These are phyloP conservation scores for Cordyceps pruinosa DNA, from an alignment of 2,329 filamentous ascomycete species.

Conservation along the genomic window DNA sequence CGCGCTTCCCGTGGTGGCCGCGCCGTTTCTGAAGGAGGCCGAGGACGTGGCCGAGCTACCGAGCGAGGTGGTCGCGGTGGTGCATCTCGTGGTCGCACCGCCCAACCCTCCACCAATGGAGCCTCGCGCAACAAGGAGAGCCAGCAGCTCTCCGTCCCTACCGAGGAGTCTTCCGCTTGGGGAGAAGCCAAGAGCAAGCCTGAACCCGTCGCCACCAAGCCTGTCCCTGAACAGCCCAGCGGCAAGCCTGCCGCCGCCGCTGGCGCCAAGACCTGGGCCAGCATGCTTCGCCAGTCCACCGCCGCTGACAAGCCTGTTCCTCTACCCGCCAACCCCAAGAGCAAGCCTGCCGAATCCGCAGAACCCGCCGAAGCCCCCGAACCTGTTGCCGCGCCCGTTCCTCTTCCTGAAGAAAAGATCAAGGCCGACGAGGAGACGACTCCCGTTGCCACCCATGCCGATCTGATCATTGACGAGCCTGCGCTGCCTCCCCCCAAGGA, in stretches of 20 bases:
- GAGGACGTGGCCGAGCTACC: conserved; percentile 54
- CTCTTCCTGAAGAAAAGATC: conserved; percentile 19
- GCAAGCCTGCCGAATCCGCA: conserved; percentile 28
- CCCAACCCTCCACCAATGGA: conserved; percentile 50
- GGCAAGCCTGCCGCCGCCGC: conserved; percentile 26
- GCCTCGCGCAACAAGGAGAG: conserved; percentile 52
- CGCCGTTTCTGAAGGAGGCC: conserved; percentile 52
- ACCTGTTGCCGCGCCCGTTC: conserved; percentile 29
- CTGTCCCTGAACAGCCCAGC: conserved; percentile 30
- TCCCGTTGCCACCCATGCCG: conserved; percentile 27
- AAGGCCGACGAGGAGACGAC: conserved; percentile 29
- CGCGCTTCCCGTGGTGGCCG: conserved; percentile 55
- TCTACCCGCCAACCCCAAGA: conserved; percentile 40
- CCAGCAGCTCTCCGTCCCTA: conserved; percentile 56
- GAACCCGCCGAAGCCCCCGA: conserved; percentile 21
- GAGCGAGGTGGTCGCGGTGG: conserved; percentile 53
- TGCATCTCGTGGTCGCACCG: conserved; percentile 55
- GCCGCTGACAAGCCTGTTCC: conserved; percentile 48
- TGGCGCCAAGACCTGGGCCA: conserved; percentile 62
- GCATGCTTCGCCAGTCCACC: conserved; percentile 60
- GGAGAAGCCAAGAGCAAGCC: conserved; percentile 31
- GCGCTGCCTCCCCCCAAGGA: conserved; percentile 66
- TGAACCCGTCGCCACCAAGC: conserved; percentile 26
- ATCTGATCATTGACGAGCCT: conserved; percentile 41
- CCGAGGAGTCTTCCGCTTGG: conserved; percentile 57